Evolutionary conservation across 2,329 filamentous ascomycete genomes (phyloP), one percentile per base, ranked within the genome.

Genomic region (Stachybotrys chartarum): DNA sequence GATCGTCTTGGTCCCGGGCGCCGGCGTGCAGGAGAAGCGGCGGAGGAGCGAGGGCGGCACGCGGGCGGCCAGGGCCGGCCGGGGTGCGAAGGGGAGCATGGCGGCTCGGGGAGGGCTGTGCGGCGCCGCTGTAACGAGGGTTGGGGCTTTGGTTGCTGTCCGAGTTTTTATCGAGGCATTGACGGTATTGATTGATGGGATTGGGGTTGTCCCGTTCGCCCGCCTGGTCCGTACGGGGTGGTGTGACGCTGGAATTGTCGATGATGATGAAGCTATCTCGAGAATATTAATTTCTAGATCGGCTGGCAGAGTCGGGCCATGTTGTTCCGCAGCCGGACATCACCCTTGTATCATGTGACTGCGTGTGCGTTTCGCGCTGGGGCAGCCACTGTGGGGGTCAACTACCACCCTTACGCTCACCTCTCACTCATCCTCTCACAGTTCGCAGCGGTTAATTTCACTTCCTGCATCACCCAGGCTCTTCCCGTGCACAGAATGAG

Each of bases 1-100:
- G 64, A 76, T 69, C n/a, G 73, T 76, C 61, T 77, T 76, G 42
- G 42, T 64, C 63, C 52, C 62, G 62, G 44, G 66, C 55, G 7
- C 24, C 24, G 64, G 18, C 0, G 75, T 72, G 1, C 73, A 73
- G 52, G 68, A 71, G 65, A 78, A 75, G 49, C 58, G n/a, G 48
- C 66, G 66, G 30, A 45, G 42, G 48, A 46, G 39, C 32, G 54
- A 35, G 53, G 16, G n/a, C 48, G 18, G 17, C 7, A 54, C 30
- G 55, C 51, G 50, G 58, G 30, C 7, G 30, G 50, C 50, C 50
- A 44, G 18, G 35, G 17, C 31, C 8, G 50, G 31, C 35, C 50
- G 31, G 32, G 17, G 17, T n/a, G 35, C n/a, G 32, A 42, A 14
- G 31, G 50, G 35, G 10, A 52, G 32, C 50, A 52, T 52, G 14